A percentile compares a stretch with the other conserved stretches of the same genome.
These are phyloP conservation scores for Postia placenta DNA, from an alignment of 768 basidiomycete genomes.

Conservation along the genomic window DNA sequence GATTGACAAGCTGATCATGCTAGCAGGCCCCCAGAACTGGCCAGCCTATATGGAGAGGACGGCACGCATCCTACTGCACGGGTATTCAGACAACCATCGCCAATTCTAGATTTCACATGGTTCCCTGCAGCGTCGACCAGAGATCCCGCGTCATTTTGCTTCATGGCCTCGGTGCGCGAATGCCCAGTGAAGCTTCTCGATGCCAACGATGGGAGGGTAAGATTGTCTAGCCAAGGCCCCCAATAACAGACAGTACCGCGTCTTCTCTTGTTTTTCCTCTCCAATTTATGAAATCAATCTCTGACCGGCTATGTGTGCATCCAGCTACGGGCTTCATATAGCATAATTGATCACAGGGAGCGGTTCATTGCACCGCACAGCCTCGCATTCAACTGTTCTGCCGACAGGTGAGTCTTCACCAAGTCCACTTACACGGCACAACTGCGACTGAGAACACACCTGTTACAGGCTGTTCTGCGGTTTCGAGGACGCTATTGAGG, in stretches of 20 bases:
- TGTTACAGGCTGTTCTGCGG: constrained; percentile 74
- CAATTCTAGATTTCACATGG: constrained; percentile 80
- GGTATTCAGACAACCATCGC: constrained; percentile 45
- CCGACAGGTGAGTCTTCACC: constrained; percentile 62
- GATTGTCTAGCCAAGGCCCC: constrained; percentile 14
- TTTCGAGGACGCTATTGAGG: constrained; percentile 78
- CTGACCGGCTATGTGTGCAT: too few relatives aligned
- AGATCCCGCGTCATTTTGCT: constrained; percentile 69
- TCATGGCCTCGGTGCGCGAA: constrained; percentile 78
- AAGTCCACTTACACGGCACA: too few relatives aligned
- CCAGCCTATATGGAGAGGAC: not conserved
- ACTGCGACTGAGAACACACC: not conserved
- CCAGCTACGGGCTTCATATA: constrained; percentile 90
- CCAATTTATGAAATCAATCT: too few relatives aligned
- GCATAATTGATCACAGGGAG: constrained; percentile 91
- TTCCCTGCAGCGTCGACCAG: constrained; percentile 66
- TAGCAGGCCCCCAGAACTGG: constrained; percentile 4
- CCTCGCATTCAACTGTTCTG: constrained; percentile 68
- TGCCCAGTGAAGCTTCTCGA: constrained; percentile 83
- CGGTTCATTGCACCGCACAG: constrained; percentile 83
- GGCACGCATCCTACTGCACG: not conserved
- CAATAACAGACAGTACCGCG: not conserved
- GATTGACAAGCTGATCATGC: not conserved
- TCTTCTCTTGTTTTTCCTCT: not conserved
- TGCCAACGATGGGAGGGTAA: constrained; percentile 67